phyloP scores from a whole-genome alignment of 2,329 filamentous ascomycete genomes.

The Colletotrichum spinosum region DNA sequence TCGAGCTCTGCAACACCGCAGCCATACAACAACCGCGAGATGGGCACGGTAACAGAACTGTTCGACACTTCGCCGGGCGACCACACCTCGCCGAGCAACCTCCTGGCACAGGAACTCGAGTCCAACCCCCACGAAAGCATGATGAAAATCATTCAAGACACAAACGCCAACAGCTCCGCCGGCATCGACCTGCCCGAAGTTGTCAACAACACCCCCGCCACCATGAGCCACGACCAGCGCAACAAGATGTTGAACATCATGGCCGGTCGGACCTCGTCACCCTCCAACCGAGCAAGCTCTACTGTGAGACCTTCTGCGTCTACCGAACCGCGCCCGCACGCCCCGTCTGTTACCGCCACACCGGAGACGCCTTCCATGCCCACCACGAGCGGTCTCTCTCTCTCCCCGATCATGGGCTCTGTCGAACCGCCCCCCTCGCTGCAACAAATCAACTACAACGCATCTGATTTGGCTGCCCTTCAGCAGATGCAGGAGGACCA shows the following conservation, averaged over 20 bases:
- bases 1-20: constrained; percentile 45
- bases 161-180: constrained; percentile 65
- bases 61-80: constrained; percentile 64
- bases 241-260: constrained; percentile 70
- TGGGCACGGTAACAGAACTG: constrained; percentile 71
- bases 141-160: constrained; percentile 74
- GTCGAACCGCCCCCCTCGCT: constrained; percentile 63
- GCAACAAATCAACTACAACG: constrained; percentile 74
- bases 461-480: constrained; percentile 82
- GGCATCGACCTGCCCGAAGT: constrained; percentile 67
- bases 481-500: constrained; percentile 84
- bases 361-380: constrained; percentile 36
- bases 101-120: constrained; percentile 67
- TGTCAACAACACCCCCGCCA: constrained; percentile 66
- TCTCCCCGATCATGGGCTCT: constrained; percentile 63
- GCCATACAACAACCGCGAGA: constrained; percentile 52
- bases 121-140: constrained; percentile 70
- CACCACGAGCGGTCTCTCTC: constrained; percentile 46
- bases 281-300: constrained; percentile 39
- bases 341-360: constrained; percentile 33
- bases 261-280: constrained; percentile 55
- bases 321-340: constrained; percentile 36
- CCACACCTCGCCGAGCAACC: constrained; percentile 55
- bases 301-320: constrained; percentile 38
- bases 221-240: constrained; percentile 67